Evolutionary conservation across 331 rosid genomes (phyloP).

Genomic region (Phaseolus coccineus): DNA sequence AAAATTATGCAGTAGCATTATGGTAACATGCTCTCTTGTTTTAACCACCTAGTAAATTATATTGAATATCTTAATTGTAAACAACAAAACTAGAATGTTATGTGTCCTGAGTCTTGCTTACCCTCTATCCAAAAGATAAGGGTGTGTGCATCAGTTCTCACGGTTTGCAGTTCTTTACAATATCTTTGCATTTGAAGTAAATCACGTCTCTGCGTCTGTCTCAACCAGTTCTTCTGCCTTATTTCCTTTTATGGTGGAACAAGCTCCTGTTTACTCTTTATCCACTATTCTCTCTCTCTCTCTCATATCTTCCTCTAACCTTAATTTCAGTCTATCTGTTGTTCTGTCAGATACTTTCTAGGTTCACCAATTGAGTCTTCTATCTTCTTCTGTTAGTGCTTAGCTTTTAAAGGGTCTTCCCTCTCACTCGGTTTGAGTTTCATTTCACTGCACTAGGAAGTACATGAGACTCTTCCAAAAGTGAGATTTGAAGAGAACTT

Average conservation of each 20-base stretch:
- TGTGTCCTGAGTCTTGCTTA: not conserved
- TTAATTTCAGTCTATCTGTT: conserved; percentile 7
- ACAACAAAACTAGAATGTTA: not conserved
- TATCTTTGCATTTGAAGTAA: conserved; percentile 14
- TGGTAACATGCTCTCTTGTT: not conserved
- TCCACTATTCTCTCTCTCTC: not conserved
- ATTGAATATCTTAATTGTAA: not conserved
- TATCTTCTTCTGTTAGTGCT: not conserved
- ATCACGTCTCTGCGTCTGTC: conserved; percentile 24
- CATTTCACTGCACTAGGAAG: conserved; percentile 1
- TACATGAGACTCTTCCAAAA: conserved; percentile 16
- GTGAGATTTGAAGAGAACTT: conserved; percentile 5
- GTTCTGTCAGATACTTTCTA: not conserved
- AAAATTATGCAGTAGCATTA: not conserved
- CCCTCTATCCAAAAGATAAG: conserved; percentile 10
- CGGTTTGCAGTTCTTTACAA: conserved; percentile 28
- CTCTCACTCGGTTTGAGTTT: not conserved
- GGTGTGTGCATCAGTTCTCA: not conserved
- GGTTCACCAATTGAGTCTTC: not conserved
- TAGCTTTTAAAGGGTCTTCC: not conserved
- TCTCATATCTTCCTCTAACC: not conserved
- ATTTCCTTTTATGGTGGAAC: not conserved
- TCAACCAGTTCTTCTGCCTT: conserved; percentile 23
- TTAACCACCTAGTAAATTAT: not conserved
- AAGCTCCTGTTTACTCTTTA: not conserved